Evolutionary conservation across 2,329 filamentous ascomycete species (phyloP).

Genomic region (Xylogone sp.): DNA sequence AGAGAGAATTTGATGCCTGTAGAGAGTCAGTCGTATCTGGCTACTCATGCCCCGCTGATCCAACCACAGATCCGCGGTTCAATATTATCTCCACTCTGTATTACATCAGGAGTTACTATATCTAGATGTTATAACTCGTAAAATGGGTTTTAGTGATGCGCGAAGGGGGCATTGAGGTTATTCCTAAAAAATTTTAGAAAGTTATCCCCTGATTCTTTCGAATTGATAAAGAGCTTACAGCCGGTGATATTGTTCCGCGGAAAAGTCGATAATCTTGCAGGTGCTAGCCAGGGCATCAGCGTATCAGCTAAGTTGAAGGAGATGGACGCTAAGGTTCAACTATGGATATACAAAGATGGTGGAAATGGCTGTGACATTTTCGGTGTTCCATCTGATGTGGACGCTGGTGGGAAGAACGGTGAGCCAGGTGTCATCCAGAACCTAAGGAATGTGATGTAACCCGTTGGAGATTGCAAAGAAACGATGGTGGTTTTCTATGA

Average conservation of each 20-base stretch:
- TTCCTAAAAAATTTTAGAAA: neutral
- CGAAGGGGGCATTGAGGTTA: neutral
- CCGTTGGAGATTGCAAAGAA: too few relatives aligned
- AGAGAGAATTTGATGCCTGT: neutral
- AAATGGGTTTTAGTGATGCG: neutral
- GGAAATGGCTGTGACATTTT: neutral
- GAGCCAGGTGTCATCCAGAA: neutral
- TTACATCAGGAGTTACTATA: neutral
- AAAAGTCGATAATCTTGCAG: constrained; percentile 8
- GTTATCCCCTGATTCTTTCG: constrained; percentile 7
- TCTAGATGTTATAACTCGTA: constrained; percentile 1
- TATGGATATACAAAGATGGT: neutral
- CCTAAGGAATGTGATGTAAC: neutral
- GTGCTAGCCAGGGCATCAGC: neutral
- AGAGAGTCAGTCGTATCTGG: neutral
- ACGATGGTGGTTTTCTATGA: too few relatives aligned
- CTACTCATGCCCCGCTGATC: neutral
- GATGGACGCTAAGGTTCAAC: neutral
- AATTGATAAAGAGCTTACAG: constrained; percentile 2
- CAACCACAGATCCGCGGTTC: neutral
- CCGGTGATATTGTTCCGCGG: constrained; percentile 12
- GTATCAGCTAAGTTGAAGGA: neutral
- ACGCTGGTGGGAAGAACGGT: neutral
- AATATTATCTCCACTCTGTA: neutral
- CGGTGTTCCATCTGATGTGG: neutral